Base-by-base conservation (phyloP, 1,139 yeast species). In the Yamadazyma aaseri region DNA sequence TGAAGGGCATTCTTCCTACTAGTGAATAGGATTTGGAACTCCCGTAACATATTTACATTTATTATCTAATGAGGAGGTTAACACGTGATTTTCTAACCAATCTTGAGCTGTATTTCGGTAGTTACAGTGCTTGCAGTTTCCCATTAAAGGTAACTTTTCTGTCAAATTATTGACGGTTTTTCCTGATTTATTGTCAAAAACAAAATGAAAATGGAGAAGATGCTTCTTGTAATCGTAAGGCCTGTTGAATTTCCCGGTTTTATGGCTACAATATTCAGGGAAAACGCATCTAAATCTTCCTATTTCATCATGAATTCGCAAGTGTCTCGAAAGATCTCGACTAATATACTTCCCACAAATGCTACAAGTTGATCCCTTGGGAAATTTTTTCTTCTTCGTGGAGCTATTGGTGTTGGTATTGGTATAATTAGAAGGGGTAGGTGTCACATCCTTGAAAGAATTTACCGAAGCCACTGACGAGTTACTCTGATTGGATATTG, bases 151-250 rank as follows among this genome's bases (percentile, higher is more conserved):
- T 16, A 69, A 47, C 41, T 69, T 70, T 34, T 68, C 74, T 0
- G 73, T 67, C 37, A 70, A 56, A 17, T 68, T 70, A 32, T 64
- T 63, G 2, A 71, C 69, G 3, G 65, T 48, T 39, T 63, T 66
- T 9, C 72, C 73, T 38, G 56, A 53, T 13, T 73, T 69, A 41
- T 69, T 71, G 42, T 70, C 74, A 38, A 70, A 70, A 34, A 50
- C 54, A 48, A 70, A 70, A 44, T 70, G 76, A 43, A 62, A 58
- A 41, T 69, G 73, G 26, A 70, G 55, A 33, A 70, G 51, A 44
- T 70, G 76, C 37, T 70, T 70, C 41, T 70, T 70, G 55, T 65
- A 70, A 48, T 70, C 76, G 44, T 70, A 70, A 2, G 76, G 76
- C 28, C 76, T 55, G 46, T 70, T 70, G 42, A 70, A 70, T 39